Base-by-base conservation (phyloP, 2,329 filamentous ascomycete genomes). In the Colletotrichum plurivorum region DNA sequence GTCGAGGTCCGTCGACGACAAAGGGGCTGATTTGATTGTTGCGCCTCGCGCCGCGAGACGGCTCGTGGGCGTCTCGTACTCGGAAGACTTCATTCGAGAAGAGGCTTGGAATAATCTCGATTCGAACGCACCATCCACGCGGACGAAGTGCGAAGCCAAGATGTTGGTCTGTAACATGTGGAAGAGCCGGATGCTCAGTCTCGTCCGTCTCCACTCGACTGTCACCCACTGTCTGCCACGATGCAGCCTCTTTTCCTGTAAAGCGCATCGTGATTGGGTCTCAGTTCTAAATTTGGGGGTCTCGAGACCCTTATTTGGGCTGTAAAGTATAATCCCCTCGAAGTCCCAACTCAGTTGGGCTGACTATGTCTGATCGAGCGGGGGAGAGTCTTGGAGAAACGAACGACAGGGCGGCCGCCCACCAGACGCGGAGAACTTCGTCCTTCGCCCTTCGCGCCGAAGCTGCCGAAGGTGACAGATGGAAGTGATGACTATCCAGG, bases 1-100 rank as follows among this genome's bases (percentile, higher is more conserved):
- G 22, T 20, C 45, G 22, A 55, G 49, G 49, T 52, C 54, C 55
- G 55, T 56, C n/a, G 39, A 43, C 43, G 49, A 69, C 55, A 66
- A 66, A 55, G 56, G 54, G 45, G 59, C 22, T 31, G 53, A 63
- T 25, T 10, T 36, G 63, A 57, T 27, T 51, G 59, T 63, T 55
- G 22, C 45, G 59, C 59, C 58, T 67, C 59, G 46, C 12, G 52
- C 36, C 31, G 45, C n/a, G 51, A 22, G 15, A 54, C n/a, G 36
- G 48, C 20, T 25, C 25, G 45, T 65, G 36, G 39, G 16, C 39
- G 18, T 25, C 15, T 18, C 25, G 27, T 18, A n/a, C 22, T n/a
- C 39, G 10, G 25, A 43, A 52, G 13, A 16, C 9, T 48, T 20
- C 16, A 27, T 36, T 5, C 20, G 27, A 53, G 6, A 61, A 13